Percentiles rank a stretch among this genome's conserved stretches.
These are phyloP conservation scores for Sanghuangporus weigelae DNA, from an alignment of 1,284 basidiomycete genomes.

Conservation along the genomic window DNA sequence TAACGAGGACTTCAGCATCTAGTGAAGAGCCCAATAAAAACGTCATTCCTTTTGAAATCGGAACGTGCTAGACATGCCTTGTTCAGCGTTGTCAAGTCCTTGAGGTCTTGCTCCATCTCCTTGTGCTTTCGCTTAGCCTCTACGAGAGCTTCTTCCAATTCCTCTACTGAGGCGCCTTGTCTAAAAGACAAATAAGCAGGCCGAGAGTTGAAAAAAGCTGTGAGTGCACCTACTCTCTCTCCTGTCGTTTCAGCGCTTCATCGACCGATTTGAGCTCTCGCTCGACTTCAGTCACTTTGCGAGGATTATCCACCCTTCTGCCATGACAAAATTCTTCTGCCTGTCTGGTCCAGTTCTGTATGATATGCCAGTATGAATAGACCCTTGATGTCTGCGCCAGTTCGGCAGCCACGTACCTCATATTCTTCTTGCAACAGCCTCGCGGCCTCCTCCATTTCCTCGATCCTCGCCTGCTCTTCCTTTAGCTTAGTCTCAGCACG, in stretches of 20 bases:
- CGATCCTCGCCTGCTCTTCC: slow-evolving; percentile 38
- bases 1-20: slow-evolving; percentile 65
- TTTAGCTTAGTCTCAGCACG: slow-evolving; percentile 46
- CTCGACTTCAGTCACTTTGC: slow-evolving; percentile 51
- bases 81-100: slow-evolving; percentile 57
- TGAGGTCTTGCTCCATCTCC: slow-evolving; percentile 55
- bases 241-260: slow-evolving; percentile 63
- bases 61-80: slow-evolving; percentile 37
- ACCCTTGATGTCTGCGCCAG: not conserved
- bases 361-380: not conserved
- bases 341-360: slow-evolving; percentile 57
- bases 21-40: not conserved
- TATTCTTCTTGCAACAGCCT: slow-evolving; percentile 56
- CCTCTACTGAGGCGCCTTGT: slow-evolving; percentile 73
- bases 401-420: slow-evolving; percentile 32
- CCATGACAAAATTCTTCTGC: slow-evolving; percentile 58
- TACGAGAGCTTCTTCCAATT: slow-evolving; percentile 67
- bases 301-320: slow-evolving; percentile 48
- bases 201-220: not conserved
- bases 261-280: slow-evolving; percentile 59
- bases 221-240: slow-evolving; percentile 48
- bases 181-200: slow-evolving; percentile 31
- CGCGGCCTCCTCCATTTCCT: slow-evolving; percentile 38
- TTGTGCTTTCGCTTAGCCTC: slow-evolving; percentile 53
- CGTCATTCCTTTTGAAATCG: slow-evolving; percentile 4